Base-by-base conservation (phyloP, 1,284 basidiomycete genomes). In the Afroboletus lepidellus region DNA sequence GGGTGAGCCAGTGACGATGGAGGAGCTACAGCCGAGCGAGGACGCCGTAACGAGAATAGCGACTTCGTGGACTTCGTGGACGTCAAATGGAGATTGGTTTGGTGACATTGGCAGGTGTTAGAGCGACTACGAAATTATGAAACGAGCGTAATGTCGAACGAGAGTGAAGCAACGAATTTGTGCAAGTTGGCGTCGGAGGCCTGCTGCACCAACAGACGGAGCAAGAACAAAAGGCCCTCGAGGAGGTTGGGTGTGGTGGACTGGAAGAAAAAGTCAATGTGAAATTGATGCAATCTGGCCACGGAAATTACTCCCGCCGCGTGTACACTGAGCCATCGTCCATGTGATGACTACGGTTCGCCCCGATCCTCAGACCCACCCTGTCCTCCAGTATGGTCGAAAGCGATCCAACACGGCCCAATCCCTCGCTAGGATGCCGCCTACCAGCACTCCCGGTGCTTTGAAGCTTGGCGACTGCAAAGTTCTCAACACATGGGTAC, bases 321-420 rank as follows among this genome's bases (percentile, higher is more conserved):
- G 24, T 29, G 25, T n/a, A 23, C 42, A 25, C 30, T 18, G 27
- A 29, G 2, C n/a, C 11, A 24, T 24, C 43, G 18, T 39, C 25
- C 33, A 54, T 53, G 51, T 46, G 37, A 86, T 86, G 84, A 74
- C 76, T 39, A 72, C 70, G 7, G 81, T 80, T 41, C 79, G 85
- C 60, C 77, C 80, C 43, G 82, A 85, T 66, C 81, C 85, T 24
- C 83, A 81, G 57, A 18, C 56, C 29, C 63, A 64, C 20, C 45
- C 64, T 2, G 69, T 75, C 44, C 70, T 78, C 15, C 77, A 77
- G 50, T 80, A 76, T 61, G 72, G 77, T 51, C 78, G 87, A 37
- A 79, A 83, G 50, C 77, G 87, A 43, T 88, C 87, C 23, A 87
- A 87, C 62, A 90, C 87, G 0, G 77, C 79, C 0, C 83, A 85